These are phyloP conservation scores for Nothopassalora personata DNA, from an alignment of 2,329 filamentous ascomycete species.

Conservation along the genomic window DNA sequence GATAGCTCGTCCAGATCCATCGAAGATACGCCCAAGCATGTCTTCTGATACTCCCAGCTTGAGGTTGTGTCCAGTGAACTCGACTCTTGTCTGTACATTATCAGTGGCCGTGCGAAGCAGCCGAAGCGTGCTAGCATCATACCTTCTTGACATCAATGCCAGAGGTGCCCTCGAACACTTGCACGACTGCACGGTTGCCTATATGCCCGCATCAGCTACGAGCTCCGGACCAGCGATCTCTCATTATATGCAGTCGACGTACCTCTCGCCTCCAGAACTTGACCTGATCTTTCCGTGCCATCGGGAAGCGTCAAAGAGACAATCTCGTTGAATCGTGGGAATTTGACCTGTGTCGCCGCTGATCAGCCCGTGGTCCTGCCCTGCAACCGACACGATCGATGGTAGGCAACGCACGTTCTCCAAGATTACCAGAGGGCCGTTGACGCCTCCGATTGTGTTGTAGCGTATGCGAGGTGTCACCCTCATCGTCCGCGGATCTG, in stretches of 20 bases:
- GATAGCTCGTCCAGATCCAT: conserved; percentile 94
- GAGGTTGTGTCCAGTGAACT: conserved; percentile 94
- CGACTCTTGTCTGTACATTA: conserved; percentile 72
- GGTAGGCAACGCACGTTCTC: conserved; percentile 67
- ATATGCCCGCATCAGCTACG: conserved; percentile 12
- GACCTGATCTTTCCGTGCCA: conserved; percentile 87
- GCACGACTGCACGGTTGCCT: conserved; percentile 92
- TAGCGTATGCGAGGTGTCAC: conserved; percentile 76
- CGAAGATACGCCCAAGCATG: conserved; percentile 98
- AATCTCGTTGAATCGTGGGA: conserved; percentile 95
- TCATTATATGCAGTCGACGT: conserved; percentile 25
- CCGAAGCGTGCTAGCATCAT: conserved; percentile 12
- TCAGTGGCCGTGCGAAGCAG: conserved; percentile 5
- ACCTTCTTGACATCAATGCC: conserved; percentile 98
- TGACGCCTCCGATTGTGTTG: conserved; percentile 97
- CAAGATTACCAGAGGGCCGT: conserved; percentile 94
- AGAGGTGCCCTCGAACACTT: conserved; percentile 96
- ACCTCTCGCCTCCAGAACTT: conserved; percentile 98
- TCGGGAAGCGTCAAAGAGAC: conserved; percentile 92
- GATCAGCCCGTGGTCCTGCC: conserved; percentile 9
- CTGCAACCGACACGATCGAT: neutral
- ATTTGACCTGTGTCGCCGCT: conserved; percentile 70
- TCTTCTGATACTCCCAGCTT: conserved; percentile 99
- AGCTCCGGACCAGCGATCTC: neutral
- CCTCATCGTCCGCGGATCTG: conserved; percentile 49